Percentiles rank a stretch among this genome's conserved stretches.
Evolutionary conservation across 2,329 filamentous ascomycete genomes (phyloP).

Genomic region (Polytolypa hystricis): DNA sequence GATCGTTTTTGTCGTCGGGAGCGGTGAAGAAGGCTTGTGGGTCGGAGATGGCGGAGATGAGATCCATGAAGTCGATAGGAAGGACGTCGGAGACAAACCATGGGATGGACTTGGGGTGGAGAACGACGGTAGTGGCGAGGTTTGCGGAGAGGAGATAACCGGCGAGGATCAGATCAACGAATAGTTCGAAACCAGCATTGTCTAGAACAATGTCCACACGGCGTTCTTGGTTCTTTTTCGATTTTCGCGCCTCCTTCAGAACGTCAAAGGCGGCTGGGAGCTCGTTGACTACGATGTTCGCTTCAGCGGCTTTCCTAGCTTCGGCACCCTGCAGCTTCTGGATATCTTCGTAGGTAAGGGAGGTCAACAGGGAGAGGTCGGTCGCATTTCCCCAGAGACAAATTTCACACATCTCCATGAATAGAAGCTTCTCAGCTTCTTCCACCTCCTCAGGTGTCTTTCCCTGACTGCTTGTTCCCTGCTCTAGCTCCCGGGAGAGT

Average conservation of each 20-base stretch:
- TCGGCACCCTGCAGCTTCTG: conserved; percentile 88
- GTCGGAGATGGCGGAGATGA: conserved; percentile 67
- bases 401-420: conserved; percentile 89
- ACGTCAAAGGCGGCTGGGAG: conserved; percentile 59
- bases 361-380: conserved; percentile 81
- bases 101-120: conserved; percentile 89
- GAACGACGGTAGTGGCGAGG: conserved; percentile 73
- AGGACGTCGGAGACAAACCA: conserved; percentile 98
- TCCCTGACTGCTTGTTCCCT: conserved; percentile 34
- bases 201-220: conserved; percentile 91
- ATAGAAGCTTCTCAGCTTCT: conserved; percentile 65
- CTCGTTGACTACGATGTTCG: conserved; percentile 88
- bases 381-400: conserved; percentile 97
- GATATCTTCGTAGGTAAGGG: conserved; percentile 86
- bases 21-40: conserved; percentile 71
- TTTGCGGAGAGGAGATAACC: conserved; percentile 78
- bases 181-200: conserved; percentile 95
- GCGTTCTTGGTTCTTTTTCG: conserved; percentile 52
- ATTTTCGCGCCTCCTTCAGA: conserved; percentile 53
- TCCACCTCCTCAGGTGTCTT: conserved; percentile 39
- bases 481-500: conserved; percentile 56
- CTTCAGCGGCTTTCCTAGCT: conserved; percentile 74
- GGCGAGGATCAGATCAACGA: conserved; percentile 83
- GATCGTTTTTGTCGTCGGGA: conserved; percentile 49
- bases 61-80: conserved; percentile 70